Base-by-base conservation (phyloP, 805 yeast species). In the Maudiozyma saulgeensis region DNA sequence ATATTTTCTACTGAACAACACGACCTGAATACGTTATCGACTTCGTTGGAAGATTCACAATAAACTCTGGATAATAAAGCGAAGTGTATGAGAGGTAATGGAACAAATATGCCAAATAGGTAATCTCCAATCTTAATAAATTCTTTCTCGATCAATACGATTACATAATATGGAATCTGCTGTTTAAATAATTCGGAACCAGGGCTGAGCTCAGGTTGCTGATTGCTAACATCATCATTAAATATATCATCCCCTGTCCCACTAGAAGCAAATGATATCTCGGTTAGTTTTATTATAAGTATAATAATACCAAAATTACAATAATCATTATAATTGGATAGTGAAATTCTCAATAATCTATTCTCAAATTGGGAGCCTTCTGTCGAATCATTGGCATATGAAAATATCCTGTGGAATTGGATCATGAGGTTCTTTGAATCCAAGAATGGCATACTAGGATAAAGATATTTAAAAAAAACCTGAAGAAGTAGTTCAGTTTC, bases 391-490 rank as follows among this genome's bases (percentile, higher is more conserved):
- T 32, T 15, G 16, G 13, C 19, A 41, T 25, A 41, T 15, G 40
- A 32, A 21, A 44, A 44, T 26, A 66, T 64, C 44, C 59, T 62
- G 41, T 51, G 53, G 28, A 61, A 55, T 48, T 62, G 68, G 32
- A 50, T 50, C 46, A 57, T 62, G 68, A 68, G 45, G 55, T 66
- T 59, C 45, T 51, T 58, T 46, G 83, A 87, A 61, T 83, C 88
- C 35, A 83, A 64, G 53, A 76, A 79, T 2, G 93, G 90, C 56
- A 82, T 69, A 50, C 76, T 80, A 11, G 84, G 75, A 60, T 84
- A 84, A 4, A 82, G 63, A 35, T 73, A 70, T 8, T 70, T 71
- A 58, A 83, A 83, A 54, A 78, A 83, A 53, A 80, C 68, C 49
- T 80, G 78, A 31, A 83, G 66, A 44, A 81, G 67, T 46, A 70